These are phyloP conservation scores for Pyricularia sp. DNA, from an alignment of 2,329 filamentous ascomycete genomes.

Conservation along the genomic window DNA sequence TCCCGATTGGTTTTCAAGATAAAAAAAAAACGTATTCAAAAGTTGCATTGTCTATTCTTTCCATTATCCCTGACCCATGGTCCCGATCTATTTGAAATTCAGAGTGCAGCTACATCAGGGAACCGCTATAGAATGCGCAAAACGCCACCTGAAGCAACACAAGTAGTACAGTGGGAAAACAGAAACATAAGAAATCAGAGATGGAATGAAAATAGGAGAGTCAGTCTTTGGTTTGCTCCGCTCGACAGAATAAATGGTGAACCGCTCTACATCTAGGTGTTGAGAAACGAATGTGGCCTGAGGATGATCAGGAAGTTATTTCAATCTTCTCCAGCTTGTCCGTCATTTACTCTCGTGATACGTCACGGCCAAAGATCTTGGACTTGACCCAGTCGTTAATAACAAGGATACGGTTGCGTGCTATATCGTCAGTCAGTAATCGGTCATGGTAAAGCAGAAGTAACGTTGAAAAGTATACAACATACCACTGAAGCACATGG, in stretches of 20 bases:
- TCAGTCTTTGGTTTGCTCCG: neutral
- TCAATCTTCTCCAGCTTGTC: neutral
- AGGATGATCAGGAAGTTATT: neutral
- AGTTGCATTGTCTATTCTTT: neutral
- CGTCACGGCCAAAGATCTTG: conserved; percentile 91
- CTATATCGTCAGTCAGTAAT: conserved; percentile 31
- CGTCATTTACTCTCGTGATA: conserved; percentile 62
- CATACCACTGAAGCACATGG: conserved; percentile 99
- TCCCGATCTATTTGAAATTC: neutral
- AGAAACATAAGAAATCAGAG: neutral
- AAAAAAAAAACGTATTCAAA: neutral
- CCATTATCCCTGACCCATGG: neutral
- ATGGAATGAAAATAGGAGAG: neutral
- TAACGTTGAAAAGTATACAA: conserved; percentile 18
- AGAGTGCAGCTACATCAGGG: neutral
- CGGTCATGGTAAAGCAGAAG: conserved; percentile 7
- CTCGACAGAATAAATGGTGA: neutral
- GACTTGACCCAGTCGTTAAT: conserved; percentile 94
- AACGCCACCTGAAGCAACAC: neutral
- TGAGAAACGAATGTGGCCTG: neutral
- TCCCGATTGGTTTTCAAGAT: neutral
- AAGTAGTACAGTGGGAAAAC: neutral
- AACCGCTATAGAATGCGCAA: neutral
- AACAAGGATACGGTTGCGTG: conserved; percentile 89
- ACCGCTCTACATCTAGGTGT: neutral